phyloP scores from a whole-genome alignment of 2,329 filamentous ascomycete species.

The Rosellinia necatrix region DNA sequence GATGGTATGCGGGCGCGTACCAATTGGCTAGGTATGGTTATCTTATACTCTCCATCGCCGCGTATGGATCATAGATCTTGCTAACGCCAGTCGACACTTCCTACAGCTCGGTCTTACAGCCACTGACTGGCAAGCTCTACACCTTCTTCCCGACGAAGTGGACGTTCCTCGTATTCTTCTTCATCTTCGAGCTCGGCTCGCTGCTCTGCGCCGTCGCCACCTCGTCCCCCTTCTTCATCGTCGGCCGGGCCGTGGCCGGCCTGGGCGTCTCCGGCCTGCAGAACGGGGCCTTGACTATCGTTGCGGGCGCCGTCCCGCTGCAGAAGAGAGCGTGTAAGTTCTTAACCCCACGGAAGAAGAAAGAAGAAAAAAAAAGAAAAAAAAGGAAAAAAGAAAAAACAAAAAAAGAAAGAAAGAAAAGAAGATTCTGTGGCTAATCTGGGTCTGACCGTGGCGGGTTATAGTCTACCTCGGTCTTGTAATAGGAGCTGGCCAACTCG shows the following conservation, averaged over 20 bases:
- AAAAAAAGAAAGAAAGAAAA: too few relatives aligned
- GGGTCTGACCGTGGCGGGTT: background rate
- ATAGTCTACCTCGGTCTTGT: slow-evolving; percentile 48
- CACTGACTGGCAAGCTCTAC: slow-evolving; percentile 58
- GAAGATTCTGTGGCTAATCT: too few relatives aligned
- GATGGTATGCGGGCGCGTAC: slow-evolving; percentile 60
- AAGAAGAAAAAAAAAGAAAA: too few relatives aligned
- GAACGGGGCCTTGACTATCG: slow-evolving; percentile 58
- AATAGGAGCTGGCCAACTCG: slow-evolving; percentile 41
- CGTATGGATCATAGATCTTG: background rate
- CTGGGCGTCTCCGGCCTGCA: slow-evolving; percentile 56
- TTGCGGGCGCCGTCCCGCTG: slow-evolving; percentile 47
- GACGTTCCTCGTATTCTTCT: slow-evolving; percentile 48
- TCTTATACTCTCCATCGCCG: background rate
- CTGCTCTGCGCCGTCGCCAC: slow-evolving; percentile 56
- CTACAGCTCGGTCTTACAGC: slow-evolving; percentile 49
- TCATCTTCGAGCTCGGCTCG: slow-evolving; percentile 60
- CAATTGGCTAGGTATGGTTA: slow-evolving; percentile 49
- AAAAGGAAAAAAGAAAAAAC: too few relatives aligned
- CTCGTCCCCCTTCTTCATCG: slow-evolving; percentile 57
- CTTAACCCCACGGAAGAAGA: background rate
- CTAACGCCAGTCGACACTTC: too few relatives aligned
- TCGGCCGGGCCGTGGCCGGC: slow-evolving; percentile 59
- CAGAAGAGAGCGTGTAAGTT: slow-evolving; percentile 47
- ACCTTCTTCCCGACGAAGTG: slow-evolving; percentile 46